Percentiles rank a stretch among this genome's conserved stretches.
Conservation (phyloP, 2,329 filamentous ascomycete genomes). For the Pseudocercospora musae region DNA sequence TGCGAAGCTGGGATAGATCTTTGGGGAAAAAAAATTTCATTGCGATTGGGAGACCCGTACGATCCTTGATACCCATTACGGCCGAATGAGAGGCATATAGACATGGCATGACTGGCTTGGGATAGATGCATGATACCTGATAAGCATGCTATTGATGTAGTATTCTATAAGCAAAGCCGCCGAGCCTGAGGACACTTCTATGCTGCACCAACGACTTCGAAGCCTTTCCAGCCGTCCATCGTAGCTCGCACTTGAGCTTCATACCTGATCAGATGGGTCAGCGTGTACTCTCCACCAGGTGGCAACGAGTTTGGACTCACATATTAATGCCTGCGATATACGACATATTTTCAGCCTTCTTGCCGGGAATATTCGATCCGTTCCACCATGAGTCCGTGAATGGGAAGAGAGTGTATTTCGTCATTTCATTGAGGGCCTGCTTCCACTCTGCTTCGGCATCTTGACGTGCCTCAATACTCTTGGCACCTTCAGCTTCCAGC, state of each 20-base stretch:
- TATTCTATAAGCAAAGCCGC: background rate
- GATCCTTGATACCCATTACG: background rate
- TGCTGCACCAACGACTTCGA: constrained; percentile 23
- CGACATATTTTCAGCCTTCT: constrained; percentile 41
- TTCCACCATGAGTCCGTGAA: constrained; percentile 35
- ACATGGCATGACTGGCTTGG: too few relatives aligned
- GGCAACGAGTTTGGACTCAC: background rate
- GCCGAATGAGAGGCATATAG: background rate
- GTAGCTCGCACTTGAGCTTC: constrained; percentile 39
- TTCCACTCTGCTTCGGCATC: constrained; percentile 43
- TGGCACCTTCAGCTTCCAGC: constrained; percentile 38
- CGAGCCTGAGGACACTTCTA: background rate
- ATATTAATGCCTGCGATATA: constrained; percentile 35
- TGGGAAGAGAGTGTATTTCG: constrained; percentile 28
- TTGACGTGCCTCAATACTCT: constrained; percentile 40
- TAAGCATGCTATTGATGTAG: background rate
- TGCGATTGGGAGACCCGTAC: too few relatives aligned
- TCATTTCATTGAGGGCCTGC: constrained; percentile 23
- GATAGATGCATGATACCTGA: too few relatives aligned
- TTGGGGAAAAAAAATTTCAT: too few relatives aligned
- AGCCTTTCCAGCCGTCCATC: constrained; percentile 37
- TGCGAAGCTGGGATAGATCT: too few relatives aligned
- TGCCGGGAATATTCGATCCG: constrained; percentile 44
- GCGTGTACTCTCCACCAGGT: background rate
- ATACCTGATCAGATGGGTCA: constrained; percentile 29